A percentile compares a stretch with the other conserved stretches of the same genome.
Conservation (phyloP, 1,139 yeast species). For the Saccharomyces hybrid region DNA sequence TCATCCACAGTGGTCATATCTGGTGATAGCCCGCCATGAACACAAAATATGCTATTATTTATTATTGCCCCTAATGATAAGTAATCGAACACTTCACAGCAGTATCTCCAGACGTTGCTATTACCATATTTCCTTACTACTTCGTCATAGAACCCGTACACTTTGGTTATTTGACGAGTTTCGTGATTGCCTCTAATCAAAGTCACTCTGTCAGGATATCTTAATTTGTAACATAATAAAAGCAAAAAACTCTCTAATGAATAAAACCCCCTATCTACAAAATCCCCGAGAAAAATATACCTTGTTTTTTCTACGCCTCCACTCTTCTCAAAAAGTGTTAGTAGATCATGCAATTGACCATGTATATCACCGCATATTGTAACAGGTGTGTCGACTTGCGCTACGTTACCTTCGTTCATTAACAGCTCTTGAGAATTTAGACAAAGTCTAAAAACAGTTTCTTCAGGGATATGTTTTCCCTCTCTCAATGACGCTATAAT, state of each 20-base stretch:
- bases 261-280: slow-evolving; percentile 95
- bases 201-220: slow-evolving; percentile 91
- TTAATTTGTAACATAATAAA: slow-evolving; percentile 72
- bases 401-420: slow-evolving; percentile 87
- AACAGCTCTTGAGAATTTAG: slow-evolving; percentile 86
- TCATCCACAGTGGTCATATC: slow-evolving; percentile 85
- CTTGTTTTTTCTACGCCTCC: slow-evolving; percentile 75
- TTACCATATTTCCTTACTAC: slow-evolving; percentile 91
- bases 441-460: slow-evolving; percentile 74
- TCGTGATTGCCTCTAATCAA: slow-evolving; percentile 95
- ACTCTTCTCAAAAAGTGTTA: slow-evolving; percentile 73
- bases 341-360: slow-evolving; percentile 90
- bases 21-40: slow-evolving; percentile 95
- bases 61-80: slow-evolving; percentile 90
- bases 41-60: slow-evolving; percentile 66
- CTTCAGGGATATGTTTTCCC: slow-evolving; percentile 80
- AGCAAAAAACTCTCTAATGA: slow-evolving; percentile 82
- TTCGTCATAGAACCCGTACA: slow-evolving; percentile 96
- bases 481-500: slow-evolving; percentile 55
- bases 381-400: slow-evolving; percentile 90
- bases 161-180: slow-evolving; percentile 93
- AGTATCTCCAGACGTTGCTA: slow-evolving; percentile 86
- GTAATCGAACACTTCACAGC: slow-evolving; percentile 80
- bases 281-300: slow-evolving; percentile 48
- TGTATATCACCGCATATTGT: slow-evolving; percentile 99